phyloP scores from a whole-genome alignment of 129 eudicot genomes.

The Chrysanthemum makinoi region DNA sequence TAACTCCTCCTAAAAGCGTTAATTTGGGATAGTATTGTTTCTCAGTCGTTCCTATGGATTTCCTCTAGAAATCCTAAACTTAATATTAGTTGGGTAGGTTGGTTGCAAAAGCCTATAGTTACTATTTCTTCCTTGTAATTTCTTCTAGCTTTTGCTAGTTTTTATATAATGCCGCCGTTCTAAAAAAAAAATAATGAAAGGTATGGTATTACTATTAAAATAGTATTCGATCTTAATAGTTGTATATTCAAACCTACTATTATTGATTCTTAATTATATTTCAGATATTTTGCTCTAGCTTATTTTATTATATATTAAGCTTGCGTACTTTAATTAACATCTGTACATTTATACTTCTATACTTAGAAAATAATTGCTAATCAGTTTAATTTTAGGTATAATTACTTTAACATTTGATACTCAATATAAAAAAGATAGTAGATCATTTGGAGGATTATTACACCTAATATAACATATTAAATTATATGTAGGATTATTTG shows the following conservation, averaged over 20 bases:
- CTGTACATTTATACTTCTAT: too few relatives aligned
- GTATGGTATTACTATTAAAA: not conserved
- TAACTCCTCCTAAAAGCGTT: too few relatives aligned
- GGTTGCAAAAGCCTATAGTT: too few relatives aligned
- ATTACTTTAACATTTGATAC: not conserved
- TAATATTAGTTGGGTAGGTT: too few relatives aligned
- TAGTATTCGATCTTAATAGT: not conserved
- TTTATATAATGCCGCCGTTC: too few relatives aligned
- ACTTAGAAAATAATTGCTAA: not conserved
- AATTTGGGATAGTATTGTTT: too few relatives aligned
- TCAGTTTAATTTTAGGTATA: not conserved
- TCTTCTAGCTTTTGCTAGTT: too few relatives aligned
- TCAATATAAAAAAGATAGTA: slow-evolving; percentile 1
- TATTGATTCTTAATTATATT: not conserved
- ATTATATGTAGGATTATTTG: slow-evolving; percentile 10
- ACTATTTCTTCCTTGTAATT: too few relatives aligned
- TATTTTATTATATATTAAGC: not conserved
- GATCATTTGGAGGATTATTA: slow-evolving; percentile 17
- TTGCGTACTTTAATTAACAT: not conserved
- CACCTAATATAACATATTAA: slow-evolving; percentile 20
- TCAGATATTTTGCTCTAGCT: not conserved
- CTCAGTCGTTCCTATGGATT: too few relatives aligned
- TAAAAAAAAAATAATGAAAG: slow-evolving; percentile 21
- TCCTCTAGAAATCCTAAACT: too few relatives aligned
- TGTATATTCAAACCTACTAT: not conserved